Base-by-base conservation (phyloP, 1,284 basidiomycete species). In the Cryptococcus sp. region DNA sequence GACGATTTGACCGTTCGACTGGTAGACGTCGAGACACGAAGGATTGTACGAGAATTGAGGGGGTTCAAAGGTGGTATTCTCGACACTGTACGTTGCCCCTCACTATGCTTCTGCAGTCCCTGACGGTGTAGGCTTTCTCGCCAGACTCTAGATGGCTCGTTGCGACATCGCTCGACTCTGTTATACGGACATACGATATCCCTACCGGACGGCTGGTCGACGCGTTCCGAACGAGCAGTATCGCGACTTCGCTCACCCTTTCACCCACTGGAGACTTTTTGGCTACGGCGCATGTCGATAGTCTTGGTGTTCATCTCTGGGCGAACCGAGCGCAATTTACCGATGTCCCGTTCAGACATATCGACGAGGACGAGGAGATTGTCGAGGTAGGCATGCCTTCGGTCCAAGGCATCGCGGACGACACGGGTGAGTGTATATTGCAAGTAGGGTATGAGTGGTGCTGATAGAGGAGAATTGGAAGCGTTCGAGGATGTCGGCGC, bases 201-300 rank as follows among this genome's bases (percentile, higher is more conserved):
- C 94, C 95, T 0, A 91, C 91, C 10, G 90, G 92, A 3, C 79
- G 83, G 24, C 77, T 98, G 32, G 87, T 99, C 45, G 91, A 98
- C 65, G 89, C 85, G 0, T 98, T 98, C 78, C 80, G 82, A 45
- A 90, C 90, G 3, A 76, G 86, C n/a, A 90, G 85, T 54, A 82
- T 95, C 18, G 90, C 93, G 2, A 94, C 90, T 0, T 90, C 85
- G 60, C 72, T 99, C 19, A 80, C 88, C 0, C 95, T 98, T 69
- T 97, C 91, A 0, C 95, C 95, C 0, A 87, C 90, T 0, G 86
- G 87, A 51, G 95, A 98, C 71, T 98, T 99, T 74, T 73, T 99
- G 49, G 95, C 95, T 0, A 95, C 93, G 2, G 79, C 89, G 0
- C 95, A 99, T 70, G 84, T 94, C 3, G 93, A 95, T 65, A 91